These are phyloP conservation scores for Elsinoe necatrix DNA, from an alignment of 2,329 filamentous ascomycete species.

Conservation along the genomic window DNA sequence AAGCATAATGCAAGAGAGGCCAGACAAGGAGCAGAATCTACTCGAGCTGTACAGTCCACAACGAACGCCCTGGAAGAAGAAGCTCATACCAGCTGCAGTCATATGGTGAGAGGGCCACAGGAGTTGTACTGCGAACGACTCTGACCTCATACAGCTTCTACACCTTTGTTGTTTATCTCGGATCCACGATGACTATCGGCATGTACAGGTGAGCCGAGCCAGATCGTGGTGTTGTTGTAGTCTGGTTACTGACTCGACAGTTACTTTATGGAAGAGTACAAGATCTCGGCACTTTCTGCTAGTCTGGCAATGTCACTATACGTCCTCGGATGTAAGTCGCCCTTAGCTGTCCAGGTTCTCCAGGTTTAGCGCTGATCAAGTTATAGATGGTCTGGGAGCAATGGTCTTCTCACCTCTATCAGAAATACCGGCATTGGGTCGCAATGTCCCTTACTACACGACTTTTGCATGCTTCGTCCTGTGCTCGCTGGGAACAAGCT, in stretches of 20 bases:
- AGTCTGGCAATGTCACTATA: background rate
- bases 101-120: background rate
- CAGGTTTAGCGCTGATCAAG: slow-evolving; percentile 23
- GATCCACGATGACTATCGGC: background rate
- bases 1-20: background rate
- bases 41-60: background rate
- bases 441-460: slow-evolving; percentile 59
- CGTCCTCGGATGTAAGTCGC: background rate
- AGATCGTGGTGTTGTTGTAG: background rate
- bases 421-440: slow-evolving; percentile 58
- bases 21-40: background rate
- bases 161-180: background rate
- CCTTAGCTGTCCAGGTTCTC: background rate
- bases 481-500: slow-evolving; percentile 40
- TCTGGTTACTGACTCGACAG: background rate
- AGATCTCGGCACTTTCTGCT: background rate
- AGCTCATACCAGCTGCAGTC: background rate
- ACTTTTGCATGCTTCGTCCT: slow-evolving; percentile 63
- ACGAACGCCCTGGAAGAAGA: background rate
- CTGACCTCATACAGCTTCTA: background rate
- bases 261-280: background rate
- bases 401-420: slow-evolving; percentile 57
- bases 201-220: background rate
- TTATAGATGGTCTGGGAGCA: slow-evolving; percentile 47
- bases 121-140: background rate